Evolutionary conservation across 2,329 filamentous ascomycete species (phyloP), one percentile per base, ranked within the genome.

Genomic region (Fusarium aywerte): DNA sequence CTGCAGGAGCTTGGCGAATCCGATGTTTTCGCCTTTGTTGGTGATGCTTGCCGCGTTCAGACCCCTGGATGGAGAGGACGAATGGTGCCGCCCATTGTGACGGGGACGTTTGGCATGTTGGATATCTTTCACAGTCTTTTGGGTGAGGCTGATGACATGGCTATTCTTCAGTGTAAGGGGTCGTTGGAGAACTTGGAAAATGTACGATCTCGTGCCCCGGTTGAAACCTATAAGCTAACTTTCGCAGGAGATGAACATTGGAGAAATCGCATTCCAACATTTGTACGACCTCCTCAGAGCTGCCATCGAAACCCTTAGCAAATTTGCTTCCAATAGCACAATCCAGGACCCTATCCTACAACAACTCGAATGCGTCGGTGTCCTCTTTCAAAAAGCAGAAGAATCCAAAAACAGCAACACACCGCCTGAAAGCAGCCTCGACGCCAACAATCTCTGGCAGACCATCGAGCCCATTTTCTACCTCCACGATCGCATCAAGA

Each of bases 381-480:
- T 72, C 3, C 58, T 75, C 12, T 73, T 75, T 33, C 52, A 75
- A 42, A 72, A 73, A 21, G 65, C 73, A 4, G 71, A 74, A 16
- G 64, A 71, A 8, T 54, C 62, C 5, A 65, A 64, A 7, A 65
- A 68, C 7, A n/a, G 53, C 5, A 50, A 45, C 25, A 33, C 29
- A 7, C 48, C 60, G 7, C 58, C 49, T 10, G 61, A 72, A 23
- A 60, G 39, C 4, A 54, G n/a, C 4, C 47, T 70, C 7, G 71
- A 74, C 29, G 68, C 67, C 9, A 67, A 61, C 21, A 74, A 93
- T 76, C 85, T 97, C 62, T 89, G 92, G 65, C 94, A 94, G 7
- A 89, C 97, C 72, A 96, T 97, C 75, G 90, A 90, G 44, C 87
- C 90, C 29, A 91, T 93, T 4, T 92, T 92, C 16, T 87, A 92